Percentiles rank a stretch among this genome's conserved stretches.
Evolutionary conservation across 768 basidiomycete genomes (phyloP).

Genomic region (Tephrocybe sp.): DNA sequence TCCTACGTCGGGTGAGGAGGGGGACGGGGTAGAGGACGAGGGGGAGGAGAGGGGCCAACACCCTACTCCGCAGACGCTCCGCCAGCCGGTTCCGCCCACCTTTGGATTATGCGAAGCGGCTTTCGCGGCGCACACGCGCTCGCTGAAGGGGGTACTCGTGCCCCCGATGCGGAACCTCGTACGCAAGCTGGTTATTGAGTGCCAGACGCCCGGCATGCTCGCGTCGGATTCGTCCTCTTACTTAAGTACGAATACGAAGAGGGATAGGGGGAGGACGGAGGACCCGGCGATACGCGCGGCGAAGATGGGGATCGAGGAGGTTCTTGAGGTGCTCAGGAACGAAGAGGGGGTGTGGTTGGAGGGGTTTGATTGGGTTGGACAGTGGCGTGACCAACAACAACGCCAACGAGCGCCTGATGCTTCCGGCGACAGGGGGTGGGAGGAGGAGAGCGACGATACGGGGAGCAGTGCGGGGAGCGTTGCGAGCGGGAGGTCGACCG

Average conservation of each 20-base stretch:
- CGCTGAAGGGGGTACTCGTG: constrained; percentile 58
- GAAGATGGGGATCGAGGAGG: constrained; percentile 61
- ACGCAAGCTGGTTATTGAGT: constrained; percentile 64
- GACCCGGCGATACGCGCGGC: constrained; percentile 60
- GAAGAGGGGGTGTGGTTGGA: constrained; percentile 72
- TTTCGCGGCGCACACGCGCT: constrained; percentile 55
- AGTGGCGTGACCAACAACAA: constrained; percentile 33
- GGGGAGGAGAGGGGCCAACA: constrained; percentile 39
- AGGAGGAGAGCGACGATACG: constrained; percentile 46
- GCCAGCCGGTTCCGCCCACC: constrained; percentile 57
- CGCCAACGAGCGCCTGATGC: constrained; percentile 8
- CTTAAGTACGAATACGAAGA: not conserved
- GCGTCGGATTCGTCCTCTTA: constrained; percentile 16
- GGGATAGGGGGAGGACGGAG: constrained; percentile 9
- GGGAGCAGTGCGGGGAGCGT: constrained; percentile 14
- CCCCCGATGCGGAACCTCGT: constrained; percentile 73
- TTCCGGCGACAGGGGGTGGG: no score
- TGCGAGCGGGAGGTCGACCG: constrained; percentile 42
- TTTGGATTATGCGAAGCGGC: constrained; percentile 65
- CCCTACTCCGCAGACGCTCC: constrained; percentile 47
- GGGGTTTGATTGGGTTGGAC: constrained; percentile 67
- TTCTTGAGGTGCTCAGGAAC: constrained; percentile 55
- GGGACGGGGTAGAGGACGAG: not conserved
- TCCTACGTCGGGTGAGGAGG: no score
- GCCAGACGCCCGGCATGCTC: constrained; percentile 34